phyloP scores from a whole-genome alignment of 371 early-diverging fungal species.

The Rhizopus arrhizus region DNA sequence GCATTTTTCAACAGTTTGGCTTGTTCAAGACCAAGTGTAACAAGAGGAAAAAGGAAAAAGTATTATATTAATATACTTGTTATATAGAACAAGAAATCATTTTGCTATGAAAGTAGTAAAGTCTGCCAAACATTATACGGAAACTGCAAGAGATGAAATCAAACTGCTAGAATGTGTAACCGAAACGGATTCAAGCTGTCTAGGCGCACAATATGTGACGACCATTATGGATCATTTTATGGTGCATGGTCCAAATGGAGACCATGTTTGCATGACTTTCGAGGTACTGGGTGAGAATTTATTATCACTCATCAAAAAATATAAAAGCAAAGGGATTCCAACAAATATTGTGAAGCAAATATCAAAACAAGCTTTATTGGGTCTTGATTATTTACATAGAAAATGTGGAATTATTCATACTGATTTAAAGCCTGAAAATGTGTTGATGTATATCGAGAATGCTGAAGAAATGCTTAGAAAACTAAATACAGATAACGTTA shows the following conservation, averaged over 20 bases:
- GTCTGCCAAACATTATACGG: slow-evolving; percentile 92
- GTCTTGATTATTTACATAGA: slow-evolving; percentile 90
- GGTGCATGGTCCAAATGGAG: slow-evolving; percentile 88
- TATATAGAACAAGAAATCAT: slow-evolving; percentile 65
- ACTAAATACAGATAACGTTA: slow-evolving; percentile 4
- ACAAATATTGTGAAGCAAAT: slow-evolving; percentile 85
- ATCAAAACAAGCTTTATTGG: slow-evolving; percentile 84
- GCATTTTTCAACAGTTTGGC: slow-evolving; percentile 98
- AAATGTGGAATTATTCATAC: slow-evolving; percentile 97
- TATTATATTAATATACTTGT: not conserved
- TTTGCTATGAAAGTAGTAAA: slow-evolving; percentile 97
- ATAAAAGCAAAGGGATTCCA: slow-evolving; percentile 86
- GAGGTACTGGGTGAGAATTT: slow-evolving; percentile 96
- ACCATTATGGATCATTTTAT: slow-evolving; percentile 88
- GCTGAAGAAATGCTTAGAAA: slow-evolving; percentile 69
- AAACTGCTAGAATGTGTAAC: slow-evolving; percentile 81
- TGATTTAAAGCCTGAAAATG: slow-evolving; percentile 98
- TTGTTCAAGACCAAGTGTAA: slow-evolving; percentile 78
- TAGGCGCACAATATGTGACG: slow-evolving; percentile 73
- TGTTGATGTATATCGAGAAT: slow-evolving; percentile 86
- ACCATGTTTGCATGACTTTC: slow-evolving; percentile 96
- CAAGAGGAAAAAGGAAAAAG: no score
- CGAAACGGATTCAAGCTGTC: slow-evolving; percentile 60
- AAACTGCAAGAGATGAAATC: slow-evolving; percentile 95
- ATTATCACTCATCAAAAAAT: slow-evolving; percentile 76